Evolutionary conservation across 2,329 filamentous ascomycete species (phyloP), one percentile per base, ranked within the genome.

Genomic region (Magnaporthales sp.): DNA sequence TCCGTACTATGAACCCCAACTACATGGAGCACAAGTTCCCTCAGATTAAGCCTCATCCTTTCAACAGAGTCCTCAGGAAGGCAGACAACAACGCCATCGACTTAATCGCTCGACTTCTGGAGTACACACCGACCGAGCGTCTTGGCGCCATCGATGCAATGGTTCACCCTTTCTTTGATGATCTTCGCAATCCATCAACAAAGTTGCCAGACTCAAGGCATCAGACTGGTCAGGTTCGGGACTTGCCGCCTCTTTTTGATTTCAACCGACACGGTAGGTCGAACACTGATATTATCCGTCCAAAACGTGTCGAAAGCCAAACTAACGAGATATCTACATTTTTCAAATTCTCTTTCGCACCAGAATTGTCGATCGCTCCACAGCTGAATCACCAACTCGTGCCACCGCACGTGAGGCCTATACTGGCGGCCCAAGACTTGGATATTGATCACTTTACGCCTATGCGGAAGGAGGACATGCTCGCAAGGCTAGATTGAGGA

Each of bases 21-120:
- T 99, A 99, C 80, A 99, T 99, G 95, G 95, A 99, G 82, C 95
- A 99, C 83, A 98, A 98, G 83, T 99, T 99, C 80, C 95, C 95
- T 63, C 95, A 99, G 80, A 99, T 99, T 83, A 99, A 99, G 84
- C 95, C 95, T 67, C 95, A 99, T 76, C 95, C 95, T 30, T 99
- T 99, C 84, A 96, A 91, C 82, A 98, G 98, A 86, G 95, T 99
- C 67, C 98, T 99, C 86, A 90, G 95, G 72, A 97, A 96, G 86
- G 95, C 95, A 67, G 92, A 97, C 72, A 85, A 88, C 32, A 93
- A 92, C 74, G 94, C 95, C 54, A 96, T 99, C 74, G 93, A 98
- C 75, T 83, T 99, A 73, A 98, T 99, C 77, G 95, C 93, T 66
- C 90, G 91, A 70, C 83, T 99, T 67, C 84, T 99, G 67, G 95